These are phyloP conservation scores for Xylaria hypoxylon DNA, from an alignment of 2,329 filamentous ascomycete species.

Conservation along the genomic window DNA sequence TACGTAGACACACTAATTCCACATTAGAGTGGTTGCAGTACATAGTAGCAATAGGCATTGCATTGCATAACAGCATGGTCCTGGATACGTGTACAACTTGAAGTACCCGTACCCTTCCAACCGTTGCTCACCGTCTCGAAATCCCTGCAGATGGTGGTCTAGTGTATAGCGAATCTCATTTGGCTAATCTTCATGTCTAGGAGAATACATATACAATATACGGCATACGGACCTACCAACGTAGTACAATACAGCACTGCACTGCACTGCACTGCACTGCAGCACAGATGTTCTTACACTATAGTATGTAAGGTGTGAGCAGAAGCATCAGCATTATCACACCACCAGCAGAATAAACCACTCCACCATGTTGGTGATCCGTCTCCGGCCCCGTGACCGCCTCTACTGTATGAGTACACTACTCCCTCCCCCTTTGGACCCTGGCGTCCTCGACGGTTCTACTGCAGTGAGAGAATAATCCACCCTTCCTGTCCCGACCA, in stretches of 20 bases:
- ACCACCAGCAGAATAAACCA: conserved; percentile 31
- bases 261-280: conserved; percentile 2
- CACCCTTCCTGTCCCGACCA: conserved; percentile 13
- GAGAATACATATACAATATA: conserved; percentile 6
- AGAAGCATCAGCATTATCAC: conserved; percentile 19
- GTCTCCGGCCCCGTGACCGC: conserved; percentile 37
- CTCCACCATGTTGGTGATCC: conserved; percentile 35
- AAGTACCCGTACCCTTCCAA: conserved; percentile 30
- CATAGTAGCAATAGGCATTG: conserved; percentile 27
- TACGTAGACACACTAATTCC: conserved; percentile 2
- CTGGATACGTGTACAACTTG: conserved; percentile 35
- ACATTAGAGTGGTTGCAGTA: conserved; percentile 19
- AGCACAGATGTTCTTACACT: conserved; percentile 17
- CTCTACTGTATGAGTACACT: neutral
- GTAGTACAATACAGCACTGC: neutral
- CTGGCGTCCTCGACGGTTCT: conserved; percentile 17
- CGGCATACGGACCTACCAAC: conserved; percentile 1
- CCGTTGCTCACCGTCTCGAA: conserved; percentile 30
- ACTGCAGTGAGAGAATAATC: conserved; percentile 4
- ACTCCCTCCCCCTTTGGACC: conserved; percentile 13
- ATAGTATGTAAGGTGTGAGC: neutral
- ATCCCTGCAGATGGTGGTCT: conserved; percentile 30
- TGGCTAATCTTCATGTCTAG: conserved; percentile 10
- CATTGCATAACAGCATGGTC: conserved; percentile 32
- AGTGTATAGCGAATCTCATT: conserved; percentile 27